These are phyloP conservation scores for Colletotrichum spaethianum DNA, from an alignment of 2,329 filamentous ascomycete species.

Conservation along the genomic window DNA sequence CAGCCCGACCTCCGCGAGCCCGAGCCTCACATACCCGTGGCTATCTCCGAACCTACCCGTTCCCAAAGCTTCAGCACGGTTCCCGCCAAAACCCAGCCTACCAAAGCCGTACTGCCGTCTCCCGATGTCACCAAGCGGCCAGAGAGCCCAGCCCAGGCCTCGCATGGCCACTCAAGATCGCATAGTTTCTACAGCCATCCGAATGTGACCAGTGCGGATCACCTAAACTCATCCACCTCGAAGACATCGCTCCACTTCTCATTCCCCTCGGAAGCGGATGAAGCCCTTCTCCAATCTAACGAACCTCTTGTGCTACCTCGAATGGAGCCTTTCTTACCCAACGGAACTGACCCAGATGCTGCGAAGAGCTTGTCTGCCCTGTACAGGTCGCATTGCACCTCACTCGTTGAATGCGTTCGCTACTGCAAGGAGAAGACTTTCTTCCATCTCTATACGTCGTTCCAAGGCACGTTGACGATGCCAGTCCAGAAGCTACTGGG, in stretches of 20 bases:
- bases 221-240: conserved; percentile 68
- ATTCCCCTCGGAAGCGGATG: conserved; percentile 72
- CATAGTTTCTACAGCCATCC: conserved; percentile 74
- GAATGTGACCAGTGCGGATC: conserved; percentile 68
- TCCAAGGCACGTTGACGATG: conserved; percentile 96
- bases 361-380: conserved; percentile 88
- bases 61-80: conserved; percentile 66
- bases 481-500: conserved; percentile 94
- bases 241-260: conserved; percentile 73
- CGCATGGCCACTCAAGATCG: conserved; percentile 50
- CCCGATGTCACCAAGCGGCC: conserved; percentile 46
- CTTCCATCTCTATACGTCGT: conserved; percentile 93
- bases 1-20: conserved; percentile 63
- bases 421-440: conserved; percentile 98
- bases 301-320: conserved; percentile 86
- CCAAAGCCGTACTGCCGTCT: conserved; percentile 46
- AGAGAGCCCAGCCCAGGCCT: conserved; percentile 31
- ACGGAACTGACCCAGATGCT: conserved; percentile 87
- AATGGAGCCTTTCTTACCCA: conserved; percentile 85
- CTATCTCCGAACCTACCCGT: conserved; percentile 65
- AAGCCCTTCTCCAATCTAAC: conserved; percentile 69
- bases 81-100: conserved; percentile 43
- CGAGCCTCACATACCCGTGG: conserved; percentile 60
- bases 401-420: conserved; percentile 93
- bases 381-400: conserved; percentile 95